Percentiles rank a stretch among this genome's conserved stretches.
Evolutionary conservation across 106 monocot genomes (phyloP).

Genomic region (Allium cepa): DNA sequence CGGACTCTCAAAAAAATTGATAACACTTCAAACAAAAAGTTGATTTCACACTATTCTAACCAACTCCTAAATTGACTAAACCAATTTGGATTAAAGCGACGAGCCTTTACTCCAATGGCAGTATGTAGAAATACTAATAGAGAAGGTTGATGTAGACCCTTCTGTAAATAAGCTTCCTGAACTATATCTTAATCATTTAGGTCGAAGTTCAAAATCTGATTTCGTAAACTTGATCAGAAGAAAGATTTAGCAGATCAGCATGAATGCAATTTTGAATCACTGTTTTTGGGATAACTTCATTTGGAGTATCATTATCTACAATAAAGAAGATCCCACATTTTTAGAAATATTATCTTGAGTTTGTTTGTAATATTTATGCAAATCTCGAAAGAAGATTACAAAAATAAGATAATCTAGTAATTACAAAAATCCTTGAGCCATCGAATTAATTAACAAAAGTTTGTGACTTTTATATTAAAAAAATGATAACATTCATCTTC

Average conservation of each 20-base stretch:
- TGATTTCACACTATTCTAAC: not conserved
- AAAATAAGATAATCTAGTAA: too few species aligned
- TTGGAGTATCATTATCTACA: too few species aligned
- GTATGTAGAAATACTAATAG: not conserved
- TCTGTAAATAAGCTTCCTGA: conserved; percentile 3
- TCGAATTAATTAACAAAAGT: too few species aligned
- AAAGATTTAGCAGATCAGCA: not conserved
- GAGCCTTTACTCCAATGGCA: not conserved
- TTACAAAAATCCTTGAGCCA: too few species aligned
- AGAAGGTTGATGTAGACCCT: not conserved
- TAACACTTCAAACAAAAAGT: conserved; percentile 1
- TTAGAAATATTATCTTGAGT: too few species aligned
- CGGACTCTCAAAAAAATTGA: not conserved
- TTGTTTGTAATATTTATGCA: too few species aligned
- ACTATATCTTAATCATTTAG: not conserved
- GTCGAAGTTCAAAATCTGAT: not conserved
- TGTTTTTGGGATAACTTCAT: too few species aligned
- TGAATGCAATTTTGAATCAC: not conserved
- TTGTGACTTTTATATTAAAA: too few species aligned
- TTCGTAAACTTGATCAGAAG: not conserved
- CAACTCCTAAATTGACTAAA: not conserved
- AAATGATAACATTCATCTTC: too few species aligned
- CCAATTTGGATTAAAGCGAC: not conserved
- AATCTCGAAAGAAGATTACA: too few species aligned
- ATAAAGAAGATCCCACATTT: too few species aligned